Base-by-base conservation (phyloP, 2,329 filamentous ascomycete species). In the Botryotinia globosa region DNA sequence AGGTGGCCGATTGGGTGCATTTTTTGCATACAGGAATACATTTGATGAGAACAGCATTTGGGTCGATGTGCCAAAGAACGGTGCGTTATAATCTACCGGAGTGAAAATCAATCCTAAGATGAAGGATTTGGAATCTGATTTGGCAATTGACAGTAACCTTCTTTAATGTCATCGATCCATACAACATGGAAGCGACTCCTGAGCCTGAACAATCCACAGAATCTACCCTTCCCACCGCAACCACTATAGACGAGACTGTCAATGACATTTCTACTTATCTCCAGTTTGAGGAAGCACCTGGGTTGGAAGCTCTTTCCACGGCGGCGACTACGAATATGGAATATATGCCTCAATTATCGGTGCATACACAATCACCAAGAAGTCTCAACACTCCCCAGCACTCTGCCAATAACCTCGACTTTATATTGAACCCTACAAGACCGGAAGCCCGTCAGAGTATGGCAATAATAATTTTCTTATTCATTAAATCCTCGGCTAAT, bases 11-110 rank as follows among this genome's bases (percentile, higher is more conserved):
- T 81, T 90, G 74, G 87, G 87, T 74, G 85, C 87, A 29, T 91
- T 90, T 80, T 91, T 90, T 79, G 87, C 87, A 37, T 90, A 91
- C 80, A 89, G 89, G 78, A 89, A 90, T 80, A 90, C 88, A 3
- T 91, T 91, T 77, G 84, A 86, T 73, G 84, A 88, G 73, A 83
- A 87, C 73, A 88, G 85, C 73, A 83, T 87, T n/a, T 91, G 89
- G 89, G 82, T 90, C 48, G 86, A 89, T 74, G 85, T 90, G 45
- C 89, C 89, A 3, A 87, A 85, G 76, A 84, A 88, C 75, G 83
- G 87, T 88, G 81, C 39, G 76, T 39, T 45, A 34, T 34, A 62
- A 18, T 29, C 51, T n/a, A 29, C 39, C 54, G 39, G 14, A 25
- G 9, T 4, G 22, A 20, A n/a, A n/a, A 59, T 16, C 16, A 4